A percentile compares a stretch with the other conserved stretches of the same genome.
Evolutionary conservation across 2,329 filamentous ascomycete genomes (phyloP).

Genomic region (Penicillium sp.): DNA sequence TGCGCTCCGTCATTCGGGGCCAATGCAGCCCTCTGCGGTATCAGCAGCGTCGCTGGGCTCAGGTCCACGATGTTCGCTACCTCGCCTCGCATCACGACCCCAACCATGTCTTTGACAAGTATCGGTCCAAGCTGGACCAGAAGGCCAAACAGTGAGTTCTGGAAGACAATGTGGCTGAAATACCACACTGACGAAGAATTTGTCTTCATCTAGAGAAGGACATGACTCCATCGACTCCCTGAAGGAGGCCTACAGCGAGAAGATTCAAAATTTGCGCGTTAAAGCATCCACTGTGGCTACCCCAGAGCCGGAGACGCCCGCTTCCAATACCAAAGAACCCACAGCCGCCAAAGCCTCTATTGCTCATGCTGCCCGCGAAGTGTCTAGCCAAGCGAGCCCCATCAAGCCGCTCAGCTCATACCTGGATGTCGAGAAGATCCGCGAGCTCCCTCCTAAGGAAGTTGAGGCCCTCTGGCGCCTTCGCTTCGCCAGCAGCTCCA

Average conservation of each 20-base stretch:
- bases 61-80: constrained; percentile 89
- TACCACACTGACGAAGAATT: constrained; percentile 19
- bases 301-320: constrained; percentile 40
- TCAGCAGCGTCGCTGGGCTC: constrained; percentile 79
- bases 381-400: constrained; percentile 53
- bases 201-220: constrained; percentile 65
- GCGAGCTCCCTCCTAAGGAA: constrained; percentile 72
- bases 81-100: constrained; percentile 74
- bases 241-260: constrained; percentile 79
- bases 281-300: constrained; percentile 60
- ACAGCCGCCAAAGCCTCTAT: constrained; percentile 36
- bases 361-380: constrained; percentile 37
- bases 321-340: constrained; percentile 38
- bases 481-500: constrained; percentile 71
- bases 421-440: constrained; percentile 78
- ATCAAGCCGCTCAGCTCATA: constrained; percentile 67
- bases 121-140: constrained; percentile 77
- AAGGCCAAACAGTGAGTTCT: constrained; percentile 69
- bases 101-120: constrained; percentile 73
- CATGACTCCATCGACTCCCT: constrained; percentile 61
- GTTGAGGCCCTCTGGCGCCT: constrained; percentile 89
- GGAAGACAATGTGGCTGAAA: neutral
- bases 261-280: constrained; percentile 71
- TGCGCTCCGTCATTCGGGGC: constrained; percentile 49
- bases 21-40: constrained; percentile 29